Evolutionary conservation across 176 grass and related monocot genomes (phyloP).

Genomic region (Avena sativa): DNA sequence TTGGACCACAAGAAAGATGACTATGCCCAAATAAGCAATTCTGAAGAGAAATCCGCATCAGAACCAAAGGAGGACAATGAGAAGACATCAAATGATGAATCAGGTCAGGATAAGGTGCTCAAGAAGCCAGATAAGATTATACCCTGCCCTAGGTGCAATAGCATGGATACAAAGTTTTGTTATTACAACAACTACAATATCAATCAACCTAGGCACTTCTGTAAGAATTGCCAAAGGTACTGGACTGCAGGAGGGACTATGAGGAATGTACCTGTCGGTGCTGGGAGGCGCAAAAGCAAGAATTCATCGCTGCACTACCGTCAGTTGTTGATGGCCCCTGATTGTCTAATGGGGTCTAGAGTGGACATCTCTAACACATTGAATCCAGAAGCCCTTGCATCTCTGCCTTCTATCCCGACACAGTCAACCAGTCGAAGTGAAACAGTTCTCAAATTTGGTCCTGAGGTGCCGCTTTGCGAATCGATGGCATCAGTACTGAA

Average conservation of each 20-base stretch:
- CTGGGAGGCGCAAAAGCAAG: conserved; percentile 87
- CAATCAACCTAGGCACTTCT: conserved; percentile 84
- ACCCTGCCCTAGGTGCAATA: conserved; percentile 82
- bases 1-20: conserved; percentile 43
- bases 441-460: conserved; percentile 78
- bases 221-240: conserved; percentile 89
- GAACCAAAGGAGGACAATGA: conserved; percentile 48
- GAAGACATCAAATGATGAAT: conserved; percentile 56
- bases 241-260: conserved; percentile 88
- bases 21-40: conserved; percentile 15
- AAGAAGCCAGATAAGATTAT: conserved; percentile 92
- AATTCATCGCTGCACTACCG: conserved; percentile 59
- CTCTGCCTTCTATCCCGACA: conserved; percentile 41
- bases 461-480: conserved; percentile 81
- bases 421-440: conserved; percentile 48
- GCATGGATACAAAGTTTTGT: conserved; percentile 92
- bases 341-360: conserved; percentile 54
- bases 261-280: conserved; percentile 86
- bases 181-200: conserved; percentile 94
- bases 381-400: conserved; percentile 48
- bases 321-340: conserved; percentile 63
- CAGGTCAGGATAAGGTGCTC: conserved; percentile 61
- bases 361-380: conserved; percentile 50
- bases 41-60: conserved; percentile 53
- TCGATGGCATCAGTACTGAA: conserved; percentile 81